These are phyloP conservation scores for Corchorus olitorius DNA, from an alignment of 345 rosid genomes.

Conservation along the genomic window DNA sequence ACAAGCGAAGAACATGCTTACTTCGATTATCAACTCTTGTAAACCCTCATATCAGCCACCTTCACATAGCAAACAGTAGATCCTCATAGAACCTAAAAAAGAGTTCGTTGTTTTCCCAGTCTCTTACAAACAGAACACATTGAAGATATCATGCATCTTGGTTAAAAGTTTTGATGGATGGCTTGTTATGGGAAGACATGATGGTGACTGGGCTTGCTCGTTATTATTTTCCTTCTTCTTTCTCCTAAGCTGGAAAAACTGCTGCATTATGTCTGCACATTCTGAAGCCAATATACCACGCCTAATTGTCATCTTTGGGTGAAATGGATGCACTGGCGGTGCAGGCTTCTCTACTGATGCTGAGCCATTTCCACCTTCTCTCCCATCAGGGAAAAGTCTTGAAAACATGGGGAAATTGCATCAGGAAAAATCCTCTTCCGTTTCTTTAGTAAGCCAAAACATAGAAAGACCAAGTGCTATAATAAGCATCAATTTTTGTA, in stretches of 20 bases:
- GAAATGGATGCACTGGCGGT: constrained; percentile 89
- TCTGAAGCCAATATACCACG: constrained; percentile 77
- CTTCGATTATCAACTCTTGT: neutral
- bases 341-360: constrained; percentile 62
- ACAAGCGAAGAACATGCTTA: neutral
- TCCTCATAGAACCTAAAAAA: neutral
- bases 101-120: neutral
- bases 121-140: constrained; percentile 64
- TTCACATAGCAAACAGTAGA: neutral
- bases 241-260: constrained; percentile 89
- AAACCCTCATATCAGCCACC: neutral
- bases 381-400: constrained; percentile 76
- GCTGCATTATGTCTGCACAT: constrained; percentile 87
- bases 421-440: neutral
- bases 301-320: constrained; percentile 83
- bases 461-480: neutral
- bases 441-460: neutral
- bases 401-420: constrained; percentile 14
- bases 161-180: constrained; percentile 72
- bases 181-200: constrained; percentile 50
- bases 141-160: constrained; percentile 78
- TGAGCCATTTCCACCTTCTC: constrained; percentile 41
- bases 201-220: constrained; percentile 46
- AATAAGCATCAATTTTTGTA: neutral
- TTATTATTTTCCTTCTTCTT: constrained; percentile 61